Percentiles rank a stretch among this genome's conserved stretches.
phyloP scores from a whole-genome alignment of 2,329 filamentous ascomycete genomes.

The Clonostachys solani region DNA sequence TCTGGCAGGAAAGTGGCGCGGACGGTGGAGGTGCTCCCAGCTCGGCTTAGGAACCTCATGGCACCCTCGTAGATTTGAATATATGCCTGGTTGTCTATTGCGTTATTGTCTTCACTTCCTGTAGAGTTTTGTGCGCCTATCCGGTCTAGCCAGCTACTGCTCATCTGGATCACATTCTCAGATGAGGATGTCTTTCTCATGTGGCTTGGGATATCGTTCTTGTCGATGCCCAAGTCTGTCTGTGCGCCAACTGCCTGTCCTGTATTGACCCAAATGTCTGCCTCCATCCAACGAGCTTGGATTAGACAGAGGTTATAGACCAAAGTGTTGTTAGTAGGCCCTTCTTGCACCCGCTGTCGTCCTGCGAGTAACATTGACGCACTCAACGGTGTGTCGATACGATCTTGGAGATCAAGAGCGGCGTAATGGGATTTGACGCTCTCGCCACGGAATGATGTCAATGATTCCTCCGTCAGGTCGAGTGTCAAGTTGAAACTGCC shows the following conservation, averaged over 20 bases:
- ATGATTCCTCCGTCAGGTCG: neutral
- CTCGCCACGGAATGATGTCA: neutral
- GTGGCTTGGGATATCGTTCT: no score
- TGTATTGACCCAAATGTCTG: neutral
- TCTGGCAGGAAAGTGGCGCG: no score
- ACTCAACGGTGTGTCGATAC: neutral
- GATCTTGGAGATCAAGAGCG: neutral
- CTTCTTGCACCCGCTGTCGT: no score
- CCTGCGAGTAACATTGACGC: neutral
- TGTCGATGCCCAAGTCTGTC: neutral
- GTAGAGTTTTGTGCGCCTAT: no score
- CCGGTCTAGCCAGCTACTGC: no score
- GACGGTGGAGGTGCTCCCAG: no score
- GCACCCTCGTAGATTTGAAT: no score
- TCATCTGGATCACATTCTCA: no score
- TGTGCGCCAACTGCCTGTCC: neutral
- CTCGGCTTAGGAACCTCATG: no score
- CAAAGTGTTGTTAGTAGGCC: neutral
- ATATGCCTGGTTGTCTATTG: no score
- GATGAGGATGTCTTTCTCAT: no score
- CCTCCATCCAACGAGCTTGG: neutral
- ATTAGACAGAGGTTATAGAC: neutral
- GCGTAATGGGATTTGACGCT: neutral
- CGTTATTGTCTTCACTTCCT: no score
- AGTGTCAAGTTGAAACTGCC: neutral